Evolutionary conservation across 2,329 filamentous ascomycete species (phyloP), one percentile per base, ranked within the genome.

Genomic region (Ophiostoma australiae): DNA sequence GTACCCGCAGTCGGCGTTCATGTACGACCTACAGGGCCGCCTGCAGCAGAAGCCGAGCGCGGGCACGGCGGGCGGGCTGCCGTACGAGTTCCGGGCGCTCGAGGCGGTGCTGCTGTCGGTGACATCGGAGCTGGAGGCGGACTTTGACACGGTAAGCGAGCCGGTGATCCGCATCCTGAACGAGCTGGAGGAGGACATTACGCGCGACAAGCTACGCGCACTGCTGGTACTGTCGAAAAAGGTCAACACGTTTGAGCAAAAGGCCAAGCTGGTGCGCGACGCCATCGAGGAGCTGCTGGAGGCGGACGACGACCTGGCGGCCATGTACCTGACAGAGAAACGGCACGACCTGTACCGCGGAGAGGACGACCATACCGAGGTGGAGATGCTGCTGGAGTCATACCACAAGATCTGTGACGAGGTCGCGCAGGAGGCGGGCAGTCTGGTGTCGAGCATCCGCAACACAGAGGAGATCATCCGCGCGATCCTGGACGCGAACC

Each of bases 391-490:
- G 68, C 84, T 99, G 4, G 95, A 99, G 79, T 97, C 93, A 2
- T 99, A 99, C 79, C 93, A 98, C 80, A 98, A 98, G 80, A 90
- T 99, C 61, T 94, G 93, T 75, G 95, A 99, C 78, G 95, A 99
- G 83, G 97, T 98, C 76, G 94, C 97, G 10, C 94, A 99, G 80
- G 92, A 96, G 73, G 93, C 93, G 20, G 91, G 93, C 73, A 98
- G 97, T 80, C 81, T 98, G 75, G 94, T 98, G 71, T 94, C 91
- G 11, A 93, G 92, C 75, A 99, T 99, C 79, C 88, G 95, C 76
- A 99, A 98, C 80, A 99, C 95, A 0, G 95, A 99, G 81, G 95
- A 99, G 82, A 96, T 99, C 93, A 96, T 97, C 73, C 96, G 95
- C 79, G 95, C 95, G 33, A 99, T 99, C 75, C 88, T 99, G 41